Evolutionary conservation across 148 eudicot species (phyloP).

Genomic region (Selenicereus undatus): DNA sequence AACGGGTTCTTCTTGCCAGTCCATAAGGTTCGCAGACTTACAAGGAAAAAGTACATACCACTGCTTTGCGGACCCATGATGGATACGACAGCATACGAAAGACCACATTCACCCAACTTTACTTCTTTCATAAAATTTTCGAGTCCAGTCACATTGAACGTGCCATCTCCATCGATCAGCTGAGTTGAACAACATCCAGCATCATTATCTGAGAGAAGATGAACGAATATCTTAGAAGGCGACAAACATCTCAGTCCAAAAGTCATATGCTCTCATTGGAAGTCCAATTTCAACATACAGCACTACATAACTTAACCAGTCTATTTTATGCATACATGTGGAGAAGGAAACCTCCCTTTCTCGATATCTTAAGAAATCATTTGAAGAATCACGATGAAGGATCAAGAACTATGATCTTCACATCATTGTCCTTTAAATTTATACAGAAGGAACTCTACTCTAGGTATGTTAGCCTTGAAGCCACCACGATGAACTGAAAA

Average conservation of each 20-base stretch:
- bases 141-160: slow-evolving; percentile 65
- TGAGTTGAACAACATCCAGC: slow-evolving; percentile 74
- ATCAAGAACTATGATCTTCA: neutral
- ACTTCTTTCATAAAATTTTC: slow-evolving; percentile 73
- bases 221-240: slow-evolving; percentile 7
- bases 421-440: neutral
- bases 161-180: slow-evolving; percentile 91
- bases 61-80: slow-evolving; percentile 99
- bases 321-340: neutral
- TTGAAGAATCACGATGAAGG: neutral
- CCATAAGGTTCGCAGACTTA: neutral
- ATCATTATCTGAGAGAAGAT: slow-evolving; percentile 40
- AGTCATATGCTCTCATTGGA: neutral
- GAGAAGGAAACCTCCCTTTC: neutral
- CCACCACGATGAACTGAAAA: neutral
- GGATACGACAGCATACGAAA: slow-evolving; percentile 93
- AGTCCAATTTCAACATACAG: neutral
- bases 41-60: slow-evolving; percentile 44
- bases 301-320: neutral
- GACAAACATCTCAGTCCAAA: neutral
- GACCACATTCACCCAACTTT: slow-evolving; percentile 83
- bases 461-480: neutral
- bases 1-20: neutral
- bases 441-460: neutral
- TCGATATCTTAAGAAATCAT: neutral